Evolutionary conservation across 768 basidiomycete genomes (phyloP), one percentile per base, ranked within the genome.

Genomic region (Suillus spraguei): DNA sequence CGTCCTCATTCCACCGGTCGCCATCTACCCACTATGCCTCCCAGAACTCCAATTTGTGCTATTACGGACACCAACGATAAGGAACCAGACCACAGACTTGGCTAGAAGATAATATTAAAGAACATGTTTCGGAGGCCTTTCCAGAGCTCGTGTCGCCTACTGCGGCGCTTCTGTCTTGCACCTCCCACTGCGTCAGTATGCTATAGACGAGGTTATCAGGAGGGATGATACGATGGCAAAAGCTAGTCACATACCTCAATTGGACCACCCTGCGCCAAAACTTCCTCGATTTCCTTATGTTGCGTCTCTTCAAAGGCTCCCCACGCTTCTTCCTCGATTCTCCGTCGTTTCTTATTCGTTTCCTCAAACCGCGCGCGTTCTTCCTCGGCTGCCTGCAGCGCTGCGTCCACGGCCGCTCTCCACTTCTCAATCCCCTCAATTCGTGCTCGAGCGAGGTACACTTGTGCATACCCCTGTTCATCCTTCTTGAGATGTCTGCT

Each of bases 341-440:
- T 41, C 16, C 17, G 56, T 39, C 39, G 56, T 41, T 58, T 58
- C 28, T 16, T 58, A 38, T 56, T 56, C 55, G 55, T 38, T 38
- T 38, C 55, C 55, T 38, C 52, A 53, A 53, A 28, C 20, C 10
- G 17, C 17, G 24, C 22, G 10, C 56, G 24, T 28, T 58, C 56
- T 58, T 58, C 56, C 2, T 58, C 56, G 39, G 56, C 56, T 58
- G 39, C 56, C 56, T 39, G 56, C 39, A 58, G 56, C 56, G 56
- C 56, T 58, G 41, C 39, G 7, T 58, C 56, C 10, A 58, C 56
- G 17, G 56, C 56, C 56, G 17, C 11, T 42, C 56, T 58, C 56
- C 56, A 58, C 6, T 41, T 58, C 39, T 58, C 56, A 58, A 58
- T 58, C 2, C 56, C 56, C 17, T 58, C 56, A 32, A 58, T 41